Conservation (phyloP, 305 asterid genomes). For the Fraxinus dipetala region DNA sequence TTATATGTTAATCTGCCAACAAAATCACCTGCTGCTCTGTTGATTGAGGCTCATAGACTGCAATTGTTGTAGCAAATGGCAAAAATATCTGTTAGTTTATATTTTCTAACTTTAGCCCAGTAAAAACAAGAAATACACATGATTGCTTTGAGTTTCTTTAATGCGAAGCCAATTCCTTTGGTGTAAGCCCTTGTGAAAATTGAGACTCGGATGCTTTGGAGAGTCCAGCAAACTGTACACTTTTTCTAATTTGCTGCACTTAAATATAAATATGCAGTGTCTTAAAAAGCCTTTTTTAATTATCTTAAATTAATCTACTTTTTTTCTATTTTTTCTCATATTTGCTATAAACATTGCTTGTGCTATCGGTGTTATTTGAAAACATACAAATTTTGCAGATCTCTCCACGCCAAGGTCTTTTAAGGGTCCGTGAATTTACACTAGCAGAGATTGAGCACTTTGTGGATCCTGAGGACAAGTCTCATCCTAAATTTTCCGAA, state of each 20-base stretch:
- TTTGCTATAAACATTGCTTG: background rate
- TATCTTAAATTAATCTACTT: background rate
- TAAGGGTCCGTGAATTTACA: slow-evolving; percentile 89
- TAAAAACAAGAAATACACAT: background rate
- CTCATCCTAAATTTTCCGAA: slow-evolving; percentile 79
- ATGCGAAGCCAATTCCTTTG: background rate
- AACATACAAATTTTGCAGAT: slow-evolving; percentile 45
- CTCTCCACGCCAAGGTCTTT: slow-evolving; percentile 92
- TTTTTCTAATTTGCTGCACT: background rate
- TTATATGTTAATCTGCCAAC: background rate
- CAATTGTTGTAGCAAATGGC: slow-evolving; percentile 12
- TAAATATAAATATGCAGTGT: background rate
- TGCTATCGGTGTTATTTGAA: background rate
- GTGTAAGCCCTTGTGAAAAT: background rate
- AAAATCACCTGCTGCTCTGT: background rate
- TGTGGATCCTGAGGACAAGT: slow-evolving; percentile 84
- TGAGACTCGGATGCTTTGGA: background rate
- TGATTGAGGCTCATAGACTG: slow-evolving; percentile 1
- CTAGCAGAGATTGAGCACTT: slow-evolving; percentile 91
- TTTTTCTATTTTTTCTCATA: background rate
- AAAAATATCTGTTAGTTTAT: background rate
- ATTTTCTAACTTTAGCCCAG: background rate
- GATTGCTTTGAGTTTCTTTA: background rate
- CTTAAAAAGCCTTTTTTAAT: background rate
- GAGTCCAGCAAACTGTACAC: background rate